Base-by-base conservation (phyloP, 805 yeast genomes). In the Teunomyces cretensis region DNA sequence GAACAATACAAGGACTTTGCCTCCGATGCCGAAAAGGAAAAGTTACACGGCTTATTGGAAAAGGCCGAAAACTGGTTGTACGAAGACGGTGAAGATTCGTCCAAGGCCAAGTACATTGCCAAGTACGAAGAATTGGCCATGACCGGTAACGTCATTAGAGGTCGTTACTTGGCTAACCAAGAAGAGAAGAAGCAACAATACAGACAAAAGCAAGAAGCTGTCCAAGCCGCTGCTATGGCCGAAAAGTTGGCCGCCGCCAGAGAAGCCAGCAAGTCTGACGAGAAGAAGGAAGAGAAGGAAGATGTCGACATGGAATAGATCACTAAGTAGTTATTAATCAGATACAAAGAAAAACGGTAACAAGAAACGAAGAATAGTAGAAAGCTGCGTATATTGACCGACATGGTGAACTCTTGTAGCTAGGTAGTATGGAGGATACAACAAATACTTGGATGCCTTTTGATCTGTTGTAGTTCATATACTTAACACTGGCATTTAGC, bases 21-120 rank as follows among this genome's bases (percentile, higher is more conserved):
- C 47, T 79, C 86, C 55, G 95, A 86, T 49, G 89, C 83, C 61
- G 99, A 94, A 80, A 92, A 92, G 81, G 75, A 73, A 53, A 86
- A 80, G 64, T 78, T 94, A 62, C 68, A 79, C 41, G 86, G 74
- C 49, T 78, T 86, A 78, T 80, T 94, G 65, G 67, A 78, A 62
- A 85, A 83, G 68, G 83, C 98, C 55, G 99, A 94, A 80, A 97
- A 92, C 65, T 94, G 99, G 99, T 82, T 94, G 62, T 94, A 94
- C 72, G 96, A 87, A 51, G 99, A 90, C 46, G 98, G 98, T 64
- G 90, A 88, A 66, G 99, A 94, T 70, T 81, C 97, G 52, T 79
- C 91, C 62, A 91, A 94, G 82, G 99, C 94, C 60, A 88, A 86
- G 69, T 94, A 92, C 79, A 84, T 95, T 72, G 98, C 99, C 64